Evolutionary conservation across 257 asterid species (phyloP), one percentile per base, ranked within the genome.

Genomic region (Gardenia jasminoides): DNA sequence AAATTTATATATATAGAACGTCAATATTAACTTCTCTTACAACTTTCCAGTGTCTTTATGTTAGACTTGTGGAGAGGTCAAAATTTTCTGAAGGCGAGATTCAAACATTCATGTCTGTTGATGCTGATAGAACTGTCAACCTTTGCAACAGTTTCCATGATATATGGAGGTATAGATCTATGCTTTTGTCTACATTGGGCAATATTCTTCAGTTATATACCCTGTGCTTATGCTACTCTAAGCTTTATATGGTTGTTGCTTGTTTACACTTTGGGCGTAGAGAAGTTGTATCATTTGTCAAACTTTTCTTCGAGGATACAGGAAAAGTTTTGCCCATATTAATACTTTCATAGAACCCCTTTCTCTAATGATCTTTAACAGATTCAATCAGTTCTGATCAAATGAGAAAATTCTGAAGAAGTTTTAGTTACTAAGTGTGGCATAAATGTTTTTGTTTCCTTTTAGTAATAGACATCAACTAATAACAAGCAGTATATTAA

Each of bases 71-170:
- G 24, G 98, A 95, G 84, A 91, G 92, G 88, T 95, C 98, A 41
- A 89, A 89, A 83, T 95, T 95, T 88, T 93, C 99, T 20, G 97
- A 93, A 85, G 99, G 99, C 77, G 98, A 95, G 88, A 92, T 95
- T 81, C 99, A 95, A 81, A 95, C 99, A 64, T 95, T 95, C 92
- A 95, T 95, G 98, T 95, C 98, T 5, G 96, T 95, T 76, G 98
- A 95, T 89, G 97, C 94, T 79, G 98, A 93, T 83, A 90, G 97
- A 61, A 83, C 90, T 64, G 94, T 91, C 84, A 95, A 92, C 88
- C 86, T 95, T 48, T 87, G 97, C 96, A 93, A 89, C 90, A 93
- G 98, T 82, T 89, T 91, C 80, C 99, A 95, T 84, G 99, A 95
- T 76, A 85, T 91, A 84, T 95, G 98, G 99, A 95, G 99, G 99